A percentile compares a stretch with the other conserved stretches of the same genome.
These are phyloP conservation scores for Cordyceps sp. DNA, from an alignment of 2,329 filamentous ascomycete genomes.

Conservation along the genomic window DNA sequence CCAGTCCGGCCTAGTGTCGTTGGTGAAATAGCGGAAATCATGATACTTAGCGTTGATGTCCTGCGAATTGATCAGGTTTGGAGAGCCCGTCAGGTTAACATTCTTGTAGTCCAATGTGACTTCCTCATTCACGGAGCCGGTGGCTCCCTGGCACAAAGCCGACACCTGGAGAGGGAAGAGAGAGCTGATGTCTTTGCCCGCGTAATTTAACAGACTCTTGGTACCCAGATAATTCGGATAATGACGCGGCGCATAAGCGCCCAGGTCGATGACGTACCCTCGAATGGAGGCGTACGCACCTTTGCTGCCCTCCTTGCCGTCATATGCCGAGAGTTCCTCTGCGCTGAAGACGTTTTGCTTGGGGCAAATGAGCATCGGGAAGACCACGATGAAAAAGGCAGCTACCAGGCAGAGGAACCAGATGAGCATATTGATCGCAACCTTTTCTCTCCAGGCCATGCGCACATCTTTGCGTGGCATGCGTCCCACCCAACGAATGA, in stretches of 20 bases:
- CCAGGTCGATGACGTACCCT: slow-evolving; percentile 76
- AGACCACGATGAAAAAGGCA: slow-evolving; percentile 79
- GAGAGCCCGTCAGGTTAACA: slow-evolving; percentile 56
- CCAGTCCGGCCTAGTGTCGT: slow-evolving; percentile 78
- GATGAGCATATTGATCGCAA: slow-evolving; percentile 95
- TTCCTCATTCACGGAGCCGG: slow-evolving; percentile 45
- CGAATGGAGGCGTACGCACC: slow-evolving; percentile 65
- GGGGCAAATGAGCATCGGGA: slow-evolving; percentile 79
- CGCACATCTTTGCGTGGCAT: slow-evolving; percentile 90
- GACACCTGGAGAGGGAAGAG: slow-evolving; percentile 92
- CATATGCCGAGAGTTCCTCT: slow-evolving; percentile 53
- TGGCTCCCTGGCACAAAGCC: slow-evolving; percentile 67
- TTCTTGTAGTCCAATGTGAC: slow-evolving; percentile 76
- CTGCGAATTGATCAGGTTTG: slow-evolving; percentile 43
- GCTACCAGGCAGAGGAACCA: slow-evolving; percentile 69
- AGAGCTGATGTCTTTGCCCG: slow-evolving; percentile 68
- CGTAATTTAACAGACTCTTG: slow-evolving; percentile 59
- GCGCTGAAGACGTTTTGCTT: slow-evolving; percentile 76
- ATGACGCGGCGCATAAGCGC: slow-evolving; percentile 55
- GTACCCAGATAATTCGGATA: slow-evolving; percentile 44
- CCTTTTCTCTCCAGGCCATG: slow-evolving; percentile 87
- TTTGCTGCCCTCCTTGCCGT: slow-evolving; percentile 53
- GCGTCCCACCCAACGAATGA: slow-evolving; percentile 58
- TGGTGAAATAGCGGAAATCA: slow-evolving; percentile 75
- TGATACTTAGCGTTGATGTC: slow-evolving; percentile 73